Percentiles rank a stretch among this genome's conserved stretches.
Evolutionary conservation across 2,329 filamentous ascomycete species (phyloP).

Genomic region (Fusarium lyarnte): DNA sequence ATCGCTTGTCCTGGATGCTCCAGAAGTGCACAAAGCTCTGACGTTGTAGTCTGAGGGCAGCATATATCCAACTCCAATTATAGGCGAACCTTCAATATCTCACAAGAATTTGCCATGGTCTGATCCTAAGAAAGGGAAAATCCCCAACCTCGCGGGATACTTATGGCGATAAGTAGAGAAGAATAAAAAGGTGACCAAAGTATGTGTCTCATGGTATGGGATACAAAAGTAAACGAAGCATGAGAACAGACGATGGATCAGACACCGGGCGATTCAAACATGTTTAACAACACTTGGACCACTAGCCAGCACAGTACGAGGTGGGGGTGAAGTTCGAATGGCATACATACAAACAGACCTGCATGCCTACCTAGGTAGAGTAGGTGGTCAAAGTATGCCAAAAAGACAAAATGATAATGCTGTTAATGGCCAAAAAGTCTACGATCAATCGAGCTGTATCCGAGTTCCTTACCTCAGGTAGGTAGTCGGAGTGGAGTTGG

Average conservation of each 20-base stretch:
- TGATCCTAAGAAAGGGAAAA: neutral
- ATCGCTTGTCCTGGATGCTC: neutral
- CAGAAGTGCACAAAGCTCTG: neutral
- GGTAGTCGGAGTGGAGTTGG: neutral
- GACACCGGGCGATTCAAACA: constrained; percentile 28
- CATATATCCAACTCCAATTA: neutral
- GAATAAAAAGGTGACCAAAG: neutral
- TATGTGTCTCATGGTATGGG: neutral
- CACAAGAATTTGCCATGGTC: neutral
- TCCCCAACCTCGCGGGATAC: neutral
- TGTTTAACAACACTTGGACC: constrained; percentile 22
- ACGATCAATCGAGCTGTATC: neutral
- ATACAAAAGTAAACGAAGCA: constrained; percentile 5
- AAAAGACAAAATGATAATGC: neutral
- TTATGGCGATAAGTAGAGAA: neutral
- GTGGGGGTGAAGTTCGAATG: neutral
- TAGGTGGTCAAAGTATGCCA: neutral
- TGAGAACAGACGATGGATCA: constrained; percentile 29
- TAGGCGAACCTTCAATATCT: neutral
- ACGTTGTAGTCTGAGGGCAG: neutral
- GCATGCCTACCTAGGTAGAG: neutral
- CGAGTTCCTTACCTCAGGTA: neutral
- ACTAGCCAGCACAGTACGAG: neutral
- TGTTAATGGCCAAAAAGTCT: neutral
- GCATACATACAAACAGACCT: neutral